Conservation (phyloP, 2,329 filamentous ascomycete genomes). For the Colletotrichum agaves region DNA sequence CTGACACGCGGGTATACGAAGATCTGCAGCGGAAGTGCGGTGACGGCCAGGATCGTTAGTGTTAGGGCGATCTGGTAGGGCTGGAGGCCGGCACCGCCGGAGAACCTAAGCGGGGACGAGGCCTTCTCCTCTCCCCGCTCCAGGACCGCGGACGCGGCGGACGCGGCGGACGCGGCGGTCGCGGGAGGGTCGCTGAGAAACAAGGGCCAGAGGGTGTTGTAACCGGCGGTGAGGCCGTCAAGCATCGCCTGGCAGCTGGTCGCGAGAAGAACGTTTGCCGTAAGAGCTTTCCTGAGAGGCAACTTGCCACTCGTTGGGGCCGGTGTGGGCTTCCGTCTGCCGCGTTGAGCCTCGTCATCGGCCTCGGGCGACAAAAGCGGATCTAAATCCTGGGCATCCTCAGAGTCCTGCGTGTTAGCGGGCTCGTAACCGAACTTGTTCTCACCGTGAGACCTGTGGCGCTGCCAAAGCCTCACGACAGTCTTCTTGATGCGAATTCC, state of each 20-base stretch:
- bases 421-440: not conserved
- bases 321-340: not conserved
- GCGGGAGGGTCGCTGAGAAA: not conserved
- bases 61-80: not conserved
- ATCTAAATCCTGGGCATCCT: not conserved
- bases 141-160: not conserved
- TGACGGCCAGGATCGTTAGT: not conserved
- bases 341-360: constrained; percentile 1
- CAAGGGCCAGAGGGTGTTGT: not conserved
- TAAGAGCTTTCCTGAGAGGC: not conserved
- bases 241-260: not conserved
- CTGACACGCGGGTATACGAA: not conserved
- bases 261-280: not conserved
- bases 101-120: not conserved
- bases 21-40: not conserved
- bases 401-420: not conserved
- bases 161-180: no score
- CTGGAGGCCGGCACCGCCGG: not conserved
- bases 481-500: not conserved
- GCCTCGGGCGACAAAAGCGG: not conserved
- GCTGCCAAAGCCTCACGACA: not conserved
- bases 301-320: not conserved
- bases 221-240: not conserved
- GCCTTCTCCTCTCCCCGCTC: not conserved
- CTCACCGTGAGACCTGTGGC: not conserved